Percentiles rank a stretch among this genome's conserved stretches.
Conservation (phyloP, 768 basidiomycete species). For the Boletus barrowsii region DNA sequence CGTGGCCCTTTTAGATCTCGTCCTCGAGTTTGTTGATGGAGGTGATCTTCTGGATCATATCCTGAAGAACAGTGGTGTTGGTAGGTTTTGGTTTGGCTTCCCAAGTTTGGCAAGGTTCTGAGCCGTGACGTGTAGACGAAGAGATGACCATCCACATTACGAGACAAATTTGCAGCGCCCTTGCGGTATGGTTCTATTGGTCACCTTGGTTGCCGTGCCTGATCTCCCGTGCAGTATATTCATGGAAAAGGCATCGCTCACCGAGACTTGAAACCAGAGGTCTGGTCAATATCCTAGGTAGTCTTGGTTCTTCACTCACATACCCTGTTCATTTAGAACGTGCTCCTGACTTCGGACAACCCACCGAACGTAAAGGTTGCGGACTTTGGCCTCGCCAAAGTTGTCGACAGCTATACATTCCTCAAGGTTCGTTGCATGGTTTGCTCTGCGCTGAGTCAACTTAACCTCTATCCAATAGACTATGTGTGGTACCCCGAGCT, state of each 20-base stretch:
- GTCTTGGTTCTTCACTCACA: slow-evolving; percentile 6
- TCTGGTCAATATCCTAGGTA: slow-evolving; percentile 18
- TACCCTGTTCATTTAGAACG: slow-evolving; percentile 49
- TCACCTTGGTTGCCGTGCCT: not conserved
- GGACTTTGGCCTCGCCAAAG: slow-evolving; percentile 95
- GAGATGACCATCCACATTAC: slow-evolving; percentile 64
- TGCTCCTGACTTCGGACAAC: slow-evolving; percentile 68
- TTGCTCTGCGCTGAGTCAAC: not conserved
- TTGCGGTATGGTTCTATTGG: slow-evolving; percentile 48
- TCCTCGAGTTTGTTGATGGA: slow-evolving; percentile 82
- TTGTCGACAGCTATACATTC: slow-evolving; percentile 77
- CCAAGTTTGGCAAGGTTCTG: not conserved
- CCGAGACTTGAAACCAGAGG: slow-evolving; percentile 91
- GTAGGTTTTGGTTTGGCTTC: slow-evolving; percentile 39
- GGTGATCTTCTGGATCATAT: slow-evolving; percentile 88
- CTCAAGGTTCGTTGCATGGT: slow-evolving; percentile 51
- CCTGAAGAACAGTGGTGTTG: slow-evolving; percentile 52
- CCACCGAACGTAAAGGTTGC: slow-evolving; percentile 85
- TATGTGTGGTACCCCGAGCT: slow-evolving; percentile 95
- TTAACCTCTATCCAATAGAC: slow-evolving; percentile 45
- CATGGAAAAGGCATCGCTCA: slow-evolving; percentile 80
- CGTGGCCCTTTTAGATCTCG: slow-evolving; percentile 53
- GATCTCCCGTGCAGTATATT: slow-evolving; percentile 46
- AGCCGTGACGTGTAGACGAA: slow-evolving; percentile 41
- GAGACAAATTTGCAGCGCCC: slow-evolving; percentile 78